phyloP scores from a whole-genome alignment of 495 filamentous ascomycete genomes.

The Durotheca rogersii region DNA sequence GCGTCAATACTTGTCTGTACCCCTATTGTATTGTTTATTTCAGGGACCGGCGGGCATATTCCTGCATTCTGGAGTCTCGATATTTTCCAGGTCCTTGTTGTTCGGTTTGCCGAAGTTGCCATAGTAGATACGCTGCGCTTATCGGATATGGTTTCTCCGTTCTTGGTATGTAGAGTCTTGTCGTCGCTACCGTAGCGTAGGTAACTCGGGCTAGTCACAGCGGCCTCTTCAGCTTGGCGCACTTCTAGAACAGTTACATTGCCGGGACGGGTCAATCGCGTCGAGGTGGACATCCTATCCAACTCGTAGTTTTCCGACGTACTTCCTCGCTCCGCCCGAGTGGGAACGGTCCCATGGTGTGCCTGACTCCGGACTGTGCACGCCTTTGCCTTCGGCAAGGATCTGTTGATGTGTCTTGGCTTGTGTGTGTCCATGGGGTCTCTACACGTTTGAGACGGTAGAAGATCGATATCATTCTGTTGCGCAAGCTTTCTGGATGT shows the following conservation, averaged over 20 bases:
- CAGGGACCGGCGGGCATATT: slow-evolving; percentile 29
- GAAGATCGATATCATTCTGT: slow-evolving; percentile 32
- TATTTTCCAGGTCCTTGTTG: background rate
- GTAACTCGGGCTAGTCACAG: background rate
- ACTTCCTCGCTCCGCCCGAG: slow-evolving; percentile 36
- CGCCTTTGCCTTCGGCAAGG: slow-evolving; percentile 33
- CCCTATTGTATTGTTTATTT: slow-evolving; percentile 33
- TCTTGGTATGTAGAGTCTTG: too few species aligned
- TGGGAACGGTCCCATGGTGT: slow-evolving; percentile 26
- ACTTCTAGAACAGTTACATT: too few species aligned
- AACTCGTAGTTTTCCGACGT: too few species aligned
- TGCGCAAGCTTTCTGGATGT: slow-evolving; percentile 9
- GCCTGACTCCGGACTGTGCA: too few species aligned
- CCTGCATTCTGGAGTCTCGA: slow-evolving; percentile 27
- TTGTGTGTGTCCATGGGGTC: slow-evolving; percentile 38
- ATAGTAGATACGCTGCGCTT: too few species aligned
- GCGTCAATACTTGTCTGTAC: slow-evolving; percentile 32
- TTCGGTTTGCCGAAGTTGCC: background rate
- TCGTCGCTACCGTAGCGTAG: background rate
- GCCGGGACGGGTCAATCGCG: too few species aligned
- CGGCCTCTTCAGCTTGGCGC: background rate
- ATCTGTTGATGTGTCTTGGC: too few species aligned
- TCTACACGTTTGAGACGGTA: slow-evolving; percentile 33
- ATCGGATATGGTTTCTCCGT: too few species aligned
- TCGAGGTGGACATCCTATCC: too few species aligned